A percentile compares a stretch with the other conserved stretches of the same genome.
Conservation (phyloP, 169 alveolate species). For the Cryptosporidium tyzzeri region DNA sequence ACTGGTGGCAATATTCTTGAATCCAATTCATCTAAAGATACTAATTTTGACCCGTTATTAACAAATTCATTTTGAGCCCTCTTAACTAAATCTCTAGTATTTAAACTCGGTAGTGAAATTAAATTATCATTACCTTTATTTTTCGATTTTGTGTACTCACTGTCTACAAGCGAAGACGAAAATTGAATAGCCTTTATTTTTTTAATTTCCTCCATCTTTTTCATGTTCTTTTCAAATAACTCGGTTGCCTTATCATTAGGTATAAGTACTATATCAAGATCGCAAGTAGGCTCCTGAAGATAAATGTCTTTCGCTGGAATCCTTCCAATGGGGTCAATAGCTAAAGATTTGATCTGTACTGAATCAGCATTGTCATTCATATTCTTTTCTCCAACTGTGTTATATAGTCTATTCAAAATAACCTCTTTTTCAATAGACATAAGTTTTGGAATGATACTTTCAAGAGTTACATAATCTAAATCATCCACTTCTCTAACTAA, state of each 20-base stretch:
- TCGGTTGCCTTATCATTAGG: constrained; percentile 62
- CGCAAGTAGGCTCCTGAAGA: constrained; percentile 71
- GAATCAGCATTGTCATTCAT: not conserved
- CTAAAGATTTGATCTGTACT: constrained; percentile 35
- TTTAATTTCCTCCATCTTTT: constrained; percentile 61
- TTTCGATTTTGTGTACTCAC: constrained; percentile 6
- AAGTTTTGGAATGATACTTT: constrained; percentile 56
- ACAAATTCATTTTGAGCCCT: constrained; percentile 61
- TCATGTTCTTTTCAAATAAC: constrained; percentile 64
- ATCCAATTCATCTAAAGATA: constrained; percentile 17
- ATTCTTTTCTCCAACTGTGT: constrained; percentile 30
- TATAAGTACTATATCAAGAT: constrained; percentile 48
- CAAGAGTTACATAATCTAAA: constrained; percentile 68
- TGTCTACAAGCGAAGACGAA: constrained; percentile 50
- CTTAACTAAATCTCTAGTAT: constrained; percentile 39
- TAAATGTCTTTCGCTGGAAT: constrained; percentile 74
- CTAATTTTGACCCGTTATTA: constrained; percentile 10
- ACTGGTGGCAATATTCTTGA: constrained; percentile 54
- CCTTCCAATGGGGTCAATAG: constrained; percentile 71
- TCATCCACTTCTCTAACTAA: constrained; percentile 51
- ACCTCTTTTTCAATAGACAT: constrained; percentile 26
- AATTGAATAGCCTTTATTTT: constrained; percentile 58
- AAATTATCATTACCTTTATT: constrained; percentile 18
- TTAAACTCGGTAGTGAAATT: constrained; percentile 43
- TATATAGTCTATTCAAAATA: constrained; percentile 42